Base-by-base conservation (phyloP, 176 grass and related monocot species). In the Puccinellia tenuiflora region DNA sequence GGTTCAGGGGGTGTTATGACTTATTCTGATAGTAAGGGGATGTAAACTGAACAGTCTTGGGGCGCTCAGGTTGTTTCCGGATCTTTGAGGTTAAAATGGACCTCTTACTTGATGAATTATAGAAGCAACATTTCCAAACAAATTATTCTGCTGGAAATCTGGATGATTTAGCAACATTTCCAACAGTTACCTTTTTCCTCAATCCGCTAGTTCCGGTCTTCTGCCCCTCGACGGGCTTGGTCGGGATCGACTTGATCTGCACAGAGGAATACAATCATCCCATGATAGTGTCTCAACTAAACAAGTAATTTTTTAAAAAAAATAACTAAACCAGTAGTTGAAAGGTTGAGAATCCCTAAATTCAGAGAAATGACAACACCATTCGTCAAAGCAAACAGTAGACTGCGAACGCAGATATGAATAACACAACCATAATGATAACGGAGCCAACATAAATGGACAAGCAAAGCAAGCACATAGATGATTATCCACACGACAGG, bases 111-210 rank as follows among this genome's bases (percentile, higher is more conserved):
- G 29, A 64, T 14, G n/a, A 81, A 68, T 50, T 85, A 5, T 71
- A 64, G 9, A 80, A 79, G 22, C 42, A 30, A 59, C 67, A 39
- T 29, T 24, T 69, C 9, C 11, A 39, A 65, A 70, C 21, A 87
- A 61, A 21, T 35, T 56, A 28, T n/a, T 0, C 1, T 5, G 42
- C n/a, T 43, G 45, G 57, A 63, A 63, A 82, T 56, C 21, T 62
- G 18, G 11, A 73, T 2, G 76, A 79, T 37, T n/a, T n/a, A n/a
- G n/a, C n/a, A n/a, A n/a, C n/a, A n/a, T n/a, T n/a, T n/a, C n/a
- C n/a, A n/a, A n/a, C n/a, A n/a, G n/a, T n/a, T n/a, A 92, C 94
- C 92, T 97, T 97, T 77, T 97, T 97, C 60, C 94, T 92, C 34
- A 97, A 83, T 6, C 94, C 92, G 35, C 92, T 97, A n/a, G 94